Base-by-base conservation (phyloP, 2,329 filamentous ascomycete species). In the Calonectria naviculata region DNA sequence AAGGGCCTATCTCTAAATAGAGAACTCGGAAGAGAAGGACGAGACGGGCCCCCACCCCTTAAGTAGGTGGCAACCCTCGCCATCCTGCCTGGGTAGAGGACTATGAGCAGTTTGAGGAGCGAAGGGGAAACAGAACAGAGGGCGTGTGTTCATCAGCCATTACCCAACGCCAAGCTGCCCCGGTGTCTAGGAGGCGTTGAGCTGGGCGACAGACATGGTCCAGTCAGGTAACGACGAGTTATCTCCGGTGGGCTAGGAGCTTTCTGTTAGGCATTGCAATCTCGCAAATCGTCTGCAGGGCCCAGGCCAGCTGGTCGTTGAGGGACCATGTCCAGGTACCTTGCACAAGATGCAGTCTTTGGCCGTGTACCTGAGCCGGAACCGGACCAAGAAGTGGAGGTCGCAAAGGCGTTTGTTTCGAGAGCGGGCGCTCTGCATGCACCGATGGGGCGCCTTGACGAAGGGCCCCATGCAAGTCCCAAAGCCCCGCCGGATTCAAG, bases 191-290 rank as follows among this genome's bases (percentile, higher is more conserved):
- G 74, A 78, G 68, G 71, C 66, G 70, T 70, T 67, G 68, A 74
- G 70, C 67, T 71, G 68, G 68, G 54, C 19, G 54, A 73, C 31
- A 63, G 68, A 64, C 41, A 58, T 66, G 64, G 29, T 69, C 78
- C 78, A 79, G 75, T 79, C 75, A 78, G 78, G 70, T 65, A 72
- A 70, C 75, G 74, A 72, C 70, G 58, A 77, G 76, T 74, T 79
- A 79, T 79, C 78, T 70, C 74, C 67, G 70, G 73, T 65, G 73
- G 68, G 67, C 69, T 68, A 74, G 66, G 68, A 72, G 67, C 60
- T 72, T 74, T 75, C 77, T 72, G 72, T 65, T 72, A 73, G 71
- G 60, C 68, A 76, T 71, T 72, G 73, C 68, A 75, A 75, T 74
- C 72, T 77, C 71, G 67, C 70, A 72, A 73, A 64, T 52, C 73